Conservation (phyloP, 176 grass and related monocot genomes). For the Tillandsia leiboldiana region DNA sequence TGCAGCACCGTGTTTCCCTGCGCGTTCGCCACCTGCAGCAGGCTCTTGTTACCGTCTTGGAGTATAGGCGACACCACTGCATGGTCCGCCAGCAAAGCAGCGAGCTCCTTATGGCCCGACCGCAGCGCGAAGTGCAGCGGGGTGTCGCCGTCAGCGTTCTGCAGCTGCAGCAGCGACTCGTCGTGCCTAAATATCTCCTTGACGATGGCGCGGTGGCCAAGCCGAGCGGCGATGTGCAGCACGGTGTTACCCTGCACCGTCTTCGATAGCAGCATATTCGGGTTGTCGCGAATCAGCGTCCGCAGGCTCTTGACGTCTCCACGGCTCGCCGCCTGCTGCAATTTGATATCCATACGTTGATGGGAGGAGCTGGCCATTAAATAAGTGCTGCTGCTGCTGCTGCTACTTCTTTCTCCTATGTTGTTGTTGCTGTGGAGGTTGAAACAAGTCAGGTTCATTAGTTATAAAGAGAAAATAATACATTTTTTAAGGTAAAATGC, state of each 20-base stretch:
- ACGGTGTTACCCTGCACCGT: conserved; percentile 48
- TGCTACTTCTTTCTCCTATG: too few species aligned
- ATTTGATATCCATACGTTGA: conserved; percentile 23
- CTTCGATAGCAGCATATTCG: conserved; percentile 17
- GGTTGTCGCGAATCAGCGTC: not conserved
- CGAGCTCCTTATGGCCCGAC: conserved; percentile 26
- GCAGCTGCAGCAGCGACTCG: conserved; percentile 14
- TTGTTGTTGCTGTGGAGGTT: too few species aligned
- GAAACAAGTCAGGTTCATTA: too few species aligned
- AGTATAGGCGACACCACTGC: not conserved
- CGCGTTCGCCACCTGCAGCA: conserved; percentile 5
- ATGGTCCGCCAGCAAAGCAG: not conserved
- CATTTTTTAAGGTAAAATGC: too few species aligned
- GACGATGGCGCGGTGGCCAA: conserved; percentile 26
- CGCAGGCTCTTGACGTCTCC: conserved; percentile 16
- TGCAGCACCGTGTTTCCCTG: conserved; percentile 42
- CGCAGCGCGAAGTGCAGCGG: conserved; percentile 50
- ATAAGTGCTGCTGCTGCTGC: too few species aligned
- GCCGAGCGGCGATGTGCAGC: conserved; percentile 45
- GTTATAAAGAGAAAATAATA: too few species aligned
- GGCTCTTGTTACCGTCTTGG: not conserved
- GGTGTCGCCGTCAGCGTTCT: conserved; percentile 46
- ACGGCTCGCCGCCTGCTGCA: conserved; percentile 41
- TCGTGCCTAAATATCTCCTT: not conserved
- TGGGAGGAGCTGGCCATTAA: not conserved